These are phyloP conservation scores for Pythium apleroticum DNA, from an alignment of 352 stramenopile species.

Conservation along the genomic window DNA sequence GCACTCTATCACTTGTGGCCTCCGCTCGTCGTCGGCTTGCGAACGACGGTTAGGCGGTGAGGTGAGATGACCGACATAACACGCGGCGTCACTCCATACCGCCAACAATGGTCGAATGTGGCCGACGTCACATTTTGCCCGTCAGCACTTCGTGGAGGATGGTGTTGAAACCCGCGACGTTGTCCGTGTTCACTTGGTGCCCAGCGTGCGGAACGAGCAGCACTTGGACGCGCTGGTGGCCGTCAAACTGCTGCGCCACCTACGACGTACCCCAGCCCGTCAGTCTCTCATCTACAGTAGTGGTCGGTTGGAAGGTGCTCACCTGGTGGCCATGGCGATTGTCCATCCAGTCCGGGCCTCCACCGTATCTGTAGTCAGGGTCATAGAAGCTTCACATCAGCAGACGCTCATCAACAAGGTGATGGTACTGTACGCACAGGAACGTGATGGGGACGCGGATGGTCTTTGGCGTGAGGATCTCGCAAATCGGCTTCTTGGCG, in stretches of 20 bases:
- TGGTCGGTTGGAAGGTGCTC: too few species aligned
- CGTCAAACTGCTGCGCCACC: slow-evolving; percentile 32
- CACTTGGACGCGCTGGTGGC: slow-evolving; percentile 41
- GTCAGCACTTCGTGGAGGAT: slow-evolving; percentile 36
- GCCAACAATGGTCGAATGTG: too few species aligned
- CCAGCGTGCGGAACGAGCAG: slow-evolving; percentile 45
- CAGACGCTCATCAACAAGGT: too few species aligned
- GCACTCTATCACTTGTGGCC: too few species aligned
- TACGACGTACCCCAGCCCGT: too few species aligned
- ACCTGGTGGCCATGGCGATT: slow-evolving; percentile 47
- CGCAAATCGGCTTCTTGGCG: slow-evolving; percentile 48
- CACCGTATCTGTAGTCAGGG: slow-evolving; percentile 43
- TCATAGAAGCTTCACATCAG: too few species aligned
- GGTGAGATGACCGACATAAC: too few species aligned
- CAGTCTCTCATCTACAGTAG: too few species aligned
- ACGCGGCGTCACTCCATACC: too few species aligned
- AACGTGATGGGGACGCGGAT: slow-evolving; percentile 63
- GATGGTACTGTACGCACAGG: slow-evolving; percentile 35
- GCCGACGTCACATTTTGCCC: background rate
- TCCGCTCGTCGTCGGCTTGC: too few species aligned
- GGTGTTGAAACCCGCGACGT: slow-evolving; percentile 54
- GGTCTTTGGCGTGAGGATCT: slow-evolving; percentile 47
- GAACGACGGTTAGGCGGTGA: too few species aligned
- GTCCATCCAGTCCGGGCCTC: slow-evolving; percentile 67
- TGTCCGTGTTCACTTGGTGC: slow-evolving; percentile 72